Base-by-base conservation (phyloP, 2,329 filamentous ascomycete species). In the Leptographium radiaticola region DNA sequence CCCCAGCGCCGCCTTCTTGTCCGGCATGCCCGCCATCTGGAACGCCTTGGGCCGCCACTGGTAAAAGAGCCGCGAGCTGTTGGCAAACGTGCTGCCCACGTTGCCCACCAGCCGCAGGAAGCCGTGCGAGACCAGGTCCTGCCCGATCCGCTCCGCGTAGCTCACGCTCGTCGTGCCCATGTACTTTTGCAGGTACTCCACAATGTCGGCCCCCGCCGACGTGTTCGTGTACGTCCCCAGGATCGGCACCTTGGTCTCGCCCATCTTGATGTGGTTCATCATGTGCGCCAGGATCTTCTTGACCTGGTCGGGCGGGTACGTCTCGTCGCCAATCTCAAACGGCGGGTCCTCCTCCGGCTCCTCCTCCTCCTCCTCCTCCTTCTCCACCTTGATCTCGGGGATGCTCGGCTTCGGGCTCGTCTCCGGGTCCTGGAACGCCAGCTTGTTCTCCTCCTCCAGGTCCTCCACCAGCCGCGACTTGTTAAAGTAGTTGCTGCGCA, bases 381-480 rank as follows among this genome's bases (percentile, higher is more conserved):
- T 77, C 20, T 86, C 82, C 43, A 97, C 83, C 68, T 96, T 94
- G 69, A 98, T 95, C 65, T 89, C 90, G 33, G 59, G 59, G 43
- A 89, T 86, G 39, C 70, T 68, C 53, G 74, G 66, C 66, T 82
- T 75, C 4, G 86, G 84, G 67, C 86, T 89, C 38, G 68, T 74
- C 62, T 84, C 80, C 2, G 89, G 89, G 60, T 90, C 89, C 68
- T 95, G 89, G 70, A 98, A 98, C 42, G 90, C 93, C 53, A 98
- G 79, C 71, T 98, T 97, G 68, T 96, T 95, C 74, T 98, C 94
- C 70, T 98, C 93, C 67, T 98, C 93, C 57, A 97, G 73, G 66
- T 98, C 93, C 67, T 98, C 94, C 8, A 97, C 86, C 58, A 96
- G 75, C 50, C 94, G 85, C 67, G 93, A 98, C 71, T 97, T 98